Base-by-base conservation (phyloP, 441 rosid genomes). In the Hura crepitans region DNA sequence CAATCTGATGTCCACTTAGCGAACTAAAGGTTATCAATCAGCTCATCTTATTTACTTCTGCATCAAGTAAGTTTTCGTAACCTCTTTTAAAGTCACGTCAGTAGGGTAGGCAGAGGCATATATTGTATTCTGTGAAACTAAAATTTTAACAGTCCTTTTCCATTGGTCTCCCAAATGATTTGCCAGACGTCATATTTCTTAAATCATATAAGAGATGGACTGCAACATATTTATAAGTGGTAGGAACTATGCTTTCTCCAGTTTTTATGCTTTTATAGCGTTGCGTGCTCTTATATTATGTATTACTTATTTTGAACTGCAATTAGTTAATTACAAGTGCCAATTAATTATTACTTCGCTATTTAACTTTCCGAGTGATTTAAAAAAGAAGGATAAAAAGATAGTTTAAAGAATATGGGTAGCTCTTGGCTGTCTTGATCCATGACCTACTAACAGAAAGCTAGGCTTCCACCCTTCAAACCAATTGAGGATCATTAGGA, bases 401-500 rank as follows among this genome's bases (percentile, higher is more conserved):
- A n/a, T n/a, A n/a, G 17, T 17, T 17, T 14, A 3, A 11, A 47
- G 17, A 47, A 47, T 47, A 47, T 47, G 1, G 51, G 51, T 47
- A 20, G 2, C 1, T 33, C 51, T 47, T 47, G 51, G 23, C 55
- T 49, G 55, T 20, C 23, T 4, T 2, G 22, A 20, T 9, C 7
- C 6, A 2, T 50, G 7, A n/a, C 1, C 22, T 20, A 20, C 25
- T n/a, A 39, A 39, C 5, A 39, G 45, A 7, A 39, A 53, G 30
- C 9, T 53, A 23, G 23, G 10, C 13, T 23, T 46, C 20, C 22
- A 25, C n/a, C 13, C 68, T 31, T 51, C 23, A 3, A 15, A 15
- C 23, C 43, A 55, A n/a, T 43, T 68, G 53, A 56, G 42, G 18
- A 31, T 22, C 59, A 70, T n/a, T 58, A 46, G 56, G 57, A 30